These are phyloP conservation scores for Hydnomerulius pinastri DNA, from an alignment of 768 basidiomycete species.

Conservation along the genomic window DNA sequence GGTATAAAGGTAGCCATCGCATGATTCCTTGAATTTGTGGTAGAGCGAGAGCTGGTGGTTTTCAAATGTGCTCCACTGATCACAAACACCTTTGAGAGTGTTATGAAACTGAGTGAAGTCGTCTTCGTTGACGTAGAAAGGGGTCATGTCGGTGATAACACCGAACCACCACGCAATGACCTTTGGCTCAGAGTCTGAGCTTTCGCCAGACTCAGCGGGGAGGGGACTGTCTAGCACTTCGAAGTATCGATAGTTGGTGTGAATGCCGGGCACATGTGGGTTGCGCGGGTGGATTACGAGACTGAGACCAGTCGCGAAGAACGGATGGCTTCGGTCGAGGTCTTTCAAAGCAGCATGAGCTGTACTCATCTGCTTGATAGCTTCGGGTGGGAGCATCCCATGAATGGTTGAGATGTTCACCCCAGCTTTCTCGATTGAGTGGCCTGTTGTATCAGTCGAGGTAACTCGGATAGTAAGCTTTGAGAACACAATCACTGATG, in stretches of 20 bases:
- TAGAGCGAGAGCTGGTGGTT: constrained; percentile 34
- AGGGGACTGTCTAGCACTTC: constrained; percentile 18
- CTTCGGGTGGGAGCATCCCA: constrained; percentile 18
- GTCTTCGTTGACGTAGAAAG: constrained; percentile 47
- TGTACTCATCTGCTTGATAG: constrained; percentile 24
- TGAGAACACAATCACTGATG: neutral
- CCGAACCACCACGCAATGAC: constrained; percentile 31
- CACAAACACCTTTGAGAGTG: constrained; percentile 45
- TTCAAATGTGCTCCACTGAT: constrained; percentile 35
- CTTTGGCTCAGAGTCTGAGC: constrained; percentile 3
- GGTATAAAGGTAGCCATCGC: constrained; percentile 57
- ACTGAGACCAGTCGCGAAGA: constrained; percentile 19
- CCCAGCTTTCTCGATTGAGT: constrained; percentile 24
- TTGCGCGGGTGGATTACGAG: constrained; percentile 26
- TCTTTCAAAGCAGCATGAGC: constrained; percentile 17
- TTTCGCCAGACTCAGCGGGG: neutral
- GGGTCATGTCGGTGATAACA: constrained; percentile 45
- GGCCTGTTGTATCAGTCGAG: neutral
- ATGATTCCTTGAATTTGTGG: constrained; percentile 49
- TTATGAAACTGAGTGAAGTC: constrained; percentile 51
- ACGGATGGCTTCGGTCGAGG: constrained; percentile 13
- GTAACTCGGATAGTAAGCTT: neutral
- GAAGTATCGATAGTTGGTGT: constrained; percentile 30
- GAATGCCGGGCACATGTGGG: constrained; percentile 19
- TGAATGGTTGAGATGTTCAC: constrained; percentile 22